Base-by-base conservation (phyloP, 164 flowering plant species). In the Cinnamomum chago region DNA sequence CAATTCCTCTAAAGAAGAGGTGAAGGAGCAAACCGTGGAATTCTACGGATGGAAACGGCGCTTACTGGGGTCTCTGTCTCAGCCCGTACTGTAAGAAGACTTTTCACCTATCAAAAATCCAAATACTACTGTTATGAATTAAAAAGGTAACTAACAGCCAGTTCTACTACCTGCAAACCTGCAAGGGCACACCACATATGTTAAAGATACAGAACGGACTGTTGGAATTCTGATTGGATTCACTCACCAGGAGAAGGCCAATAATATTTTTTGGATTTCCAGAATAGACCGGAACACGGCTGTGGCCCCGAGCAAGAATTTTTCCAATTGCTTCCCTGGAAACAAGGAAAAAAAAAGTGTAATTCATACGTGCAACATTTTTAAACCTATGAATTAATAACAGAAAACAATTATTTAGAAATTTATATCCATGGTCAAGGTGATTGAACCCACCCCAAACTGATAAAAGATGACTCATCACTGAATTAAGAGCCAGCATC, bases 281-380 rank as follows among this genome's bases (percentile, higher is more conserved):
- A 81, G 88, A 89, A 80, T 88, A 94, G 76, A 94, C 97, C 20
- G 98, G 98, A 58, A 94, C 81, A 77, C 98, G 85, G 87, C 98
- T 94, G 75, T 94, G 98, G 72, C 98, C 92, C 71, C 82, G 79
- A 68, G 84, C 85, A 82, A 90, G 64, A 30, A 89, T 87, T 79
- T 55, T 55, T 55, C 60, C 60, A 55, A 55, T 55, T 55, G 85
- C 55, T 51, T 82, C 77, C 79, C 91, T 89, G 84, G 22, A 50
- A 7, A 40, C 22, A 23, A 68, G 47, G 47, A 1, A 7, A 40
- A 40, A 40, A 40, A 50, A 7, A 40, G 18, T 4, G 25, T 40
- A 68, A n/a, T 68, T 40, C 22, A 40, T 55, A 55, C 60, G 2
- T 15, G 0, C 60, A 55, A 55, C 60, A 15, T 3, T 20, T 55